A percentile compares a stretch with the other conserved stretches of the same genome.
Evolutionary conservation across 2,329 filamentous ascomycete genomes (phyloP).

Genomic region (Trichothecium roseum): DNA sequence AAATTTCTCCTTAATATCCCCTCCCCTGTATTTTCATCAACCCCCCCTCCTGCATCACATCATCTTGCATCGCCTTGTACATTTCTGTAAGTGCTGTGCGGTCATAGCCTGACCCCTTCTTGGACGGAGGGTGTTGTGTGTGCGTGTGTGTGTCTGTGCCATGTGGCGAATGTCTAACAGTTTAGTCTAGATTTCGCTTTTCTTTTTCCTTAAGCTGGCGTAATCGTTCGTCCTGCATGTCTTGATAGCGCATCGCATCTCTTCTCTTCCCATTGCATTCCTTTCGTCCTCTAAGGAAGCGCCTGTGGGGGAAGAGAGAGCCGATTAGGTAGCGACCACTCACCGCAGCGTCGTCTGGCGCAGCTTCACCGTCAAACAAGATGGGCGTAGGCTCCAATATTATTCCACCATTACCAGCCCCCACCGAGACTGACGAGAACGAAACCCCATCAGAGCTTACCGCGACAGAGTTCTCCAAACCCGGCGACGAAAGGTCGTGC

Average conservation of each 20-base stretch:
- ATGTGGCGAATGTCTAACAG: too few species aligned
- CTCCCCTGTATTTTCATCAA: too few species aligned
- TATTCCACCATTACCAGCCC: constrained; percentile 62
- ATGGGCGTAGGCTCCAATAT: constrained; percentile 48
- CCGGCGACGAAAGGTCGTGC: constrained; percentile 59
- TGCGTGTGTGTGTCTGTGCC: too few species aligned
- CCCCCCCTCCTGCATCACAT: too few species aligned
- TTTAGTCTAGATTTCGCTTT: background rate
- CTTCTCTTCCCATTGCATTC: constrained; percentile 9
- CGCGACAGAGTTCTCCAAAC: constrained; percentile 57
- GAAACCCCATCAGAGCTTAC: constrained; percentile 50
- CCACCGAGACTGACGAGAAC: constrained; percentile 59
- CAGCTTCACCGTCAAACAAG: constrained; percentile 18
- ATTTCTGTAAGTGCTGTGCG: too few species aligned
- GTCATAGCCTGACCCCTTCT: too few species aligned
- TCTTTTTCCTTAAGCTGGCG: constrained; percentile 1
- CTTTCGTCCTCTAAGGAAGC: background rate
- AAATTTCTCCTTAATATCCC: too few species aligned
- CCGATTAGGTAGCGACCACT: background rate
- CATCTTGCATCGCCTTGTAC: too few species aligned
- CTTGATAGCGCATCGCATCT: constrained; percentile 15
- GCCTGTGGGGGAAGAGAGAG: background rate
- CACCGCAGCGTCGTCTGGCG: too few species aligned
- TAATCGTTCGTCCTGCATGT: constrained; percentile 14
- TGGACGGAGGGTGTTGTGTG: too few species aligned